Conservation (phyloP, 2,329 filamentous ascomycete genomes). For the Sporothrix curviconia region DNA sequence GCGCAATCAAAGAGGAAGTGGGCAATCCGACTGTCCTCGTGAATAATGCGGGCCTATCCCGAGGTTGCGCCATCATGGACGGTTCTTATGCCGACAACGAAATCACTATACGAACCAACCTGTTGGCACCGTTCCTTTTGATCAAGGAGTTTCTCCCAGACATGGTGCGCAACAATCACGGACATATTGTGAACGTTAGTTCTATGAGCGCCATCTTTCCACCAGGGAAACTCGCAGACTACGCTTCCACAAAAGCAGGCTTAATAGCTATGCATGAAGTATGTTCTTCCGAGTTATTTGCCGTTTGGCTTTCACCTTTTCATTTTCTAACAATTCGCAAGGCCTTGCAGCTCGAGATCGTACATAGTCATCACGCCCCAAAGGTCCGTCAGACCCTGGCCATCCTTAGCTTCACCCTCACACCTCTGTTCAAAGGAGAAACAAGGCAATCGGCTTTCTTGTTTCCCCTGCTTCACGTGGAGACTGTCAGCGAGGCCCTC, state of each 20-base stretch:
- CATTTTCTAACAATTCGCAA: background rate
- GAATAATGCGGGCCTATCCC: background rate
- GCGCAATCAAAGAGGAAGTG: background rate
- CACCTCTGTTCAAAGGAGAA: background rate
- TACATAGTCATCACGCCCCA: background rate
- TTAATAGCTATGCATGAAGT: background rate
- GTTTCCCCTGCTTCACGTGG: background rate
- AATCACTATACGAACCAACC: slow-evolving; percentile 37
- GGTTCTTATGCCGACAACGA: background rate
- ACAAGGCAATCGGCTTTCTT: background rate
- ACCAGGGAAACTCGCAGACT: background rate
- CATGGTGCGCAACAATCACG: slow-evolving; percentile 59
- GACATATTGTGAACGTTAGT: slow-evolving; percentile 63
- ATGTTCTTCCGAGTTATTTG: background rate
- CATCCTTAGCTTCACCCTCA: background rate
- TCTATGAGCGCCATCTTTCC: background rate
- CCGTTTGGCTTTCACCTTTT: no score
- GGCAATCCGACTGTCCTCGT: background rate
- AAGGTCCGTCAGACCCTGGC: background rate
- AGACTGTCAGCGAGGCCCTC: background rate
- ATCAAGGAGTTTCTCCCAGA: slow-evolving; percentile 58
- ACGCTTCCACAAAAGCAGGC: background rate
- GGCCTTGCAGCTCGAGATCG: background rate
- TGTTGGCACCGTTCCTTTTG: slow-evolving; percentile 58
- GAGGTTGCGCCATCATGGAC: background rate